Evolutionary conservation across 2,329 filamentous ascomycete genomes (phyloP).

Genomic region (Fusarium abutilonis): DNA sequence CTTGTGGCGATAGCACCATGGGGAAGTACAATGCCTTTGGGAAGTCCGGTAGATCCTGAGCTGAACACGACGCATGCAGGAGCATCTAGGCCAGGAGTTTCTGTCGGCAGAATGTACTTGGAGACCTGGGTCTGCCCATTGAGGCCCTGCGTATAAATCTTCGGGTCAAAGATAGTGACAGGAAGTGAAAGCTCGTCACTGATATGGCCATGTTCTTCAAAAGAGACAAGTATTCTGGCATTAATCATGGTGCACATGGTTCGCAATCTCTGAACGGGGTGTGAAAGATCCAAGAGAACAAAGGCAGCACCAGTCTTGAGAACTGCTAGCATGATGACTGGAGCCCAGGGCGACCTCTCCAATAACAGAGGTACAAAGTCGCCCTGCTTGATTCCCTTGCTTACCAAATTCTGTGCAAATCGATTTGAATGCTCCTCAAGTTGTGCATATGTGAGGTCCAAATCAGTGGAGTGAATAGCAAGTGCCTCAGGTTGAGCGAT

Average conservation of each 20-base stretch:
- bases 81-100: background rate
- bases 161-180: background rate
- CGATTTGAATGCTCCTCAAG: background rate
- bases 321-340: constrained; percentile 1
- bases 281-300: constrained; percentile 1
- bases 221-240: background rate
- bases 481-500: background rate
- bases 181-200: background rate
- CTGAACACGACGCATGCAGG: constrained; percentile 7
- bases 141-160: background rate
- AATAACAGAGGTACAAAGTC: background rate
- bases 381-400: background rate
- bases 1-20: constrained; percentile 3
- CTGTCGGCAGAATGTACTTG: accelerated
- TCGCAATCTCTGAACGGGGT: background rate
- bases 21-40: constrained; percentile 4
- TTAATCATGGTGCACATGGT: constrained; percentile 5
- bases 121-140: accelerated
- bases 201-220: background rate
- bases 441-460: background rate
- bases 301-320: constrained; percentile 2
- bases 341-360: constrained; percentile 1
- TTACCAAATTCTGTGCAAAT: background rate
- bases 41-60: background rate
- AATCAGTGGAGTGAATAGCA: background rate